These are phyloP conservation scores for Fusarium pseudograminearum DNA, from an alignment of 2,329 filamentous ascomycete species.

Conservation along the genomic window DNA sequence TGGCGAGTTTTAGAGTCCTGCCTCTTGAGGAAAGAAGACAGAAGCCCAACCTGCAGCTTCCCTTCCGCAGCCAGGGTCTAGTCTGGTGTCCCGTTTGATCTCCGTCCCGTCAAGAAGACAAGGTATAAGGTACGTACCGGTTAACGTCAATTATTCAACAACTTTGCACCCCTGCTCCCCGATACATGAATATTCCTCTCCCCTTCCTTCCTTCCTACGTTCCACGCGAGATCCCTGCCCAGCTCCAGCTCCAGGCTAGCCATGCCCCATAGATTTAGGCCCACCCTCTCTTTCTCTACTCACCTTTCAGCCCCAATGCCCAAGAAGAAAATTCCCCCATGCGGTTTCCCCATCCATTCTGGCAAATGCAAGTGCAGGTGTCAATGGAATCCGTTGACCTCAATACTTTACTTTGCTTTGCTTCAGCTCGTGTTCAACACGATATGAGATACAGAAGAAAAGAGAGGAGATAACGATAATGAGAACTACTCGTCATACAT, in stretches of 20 bases:
- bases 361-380: conserved; percentile 11
- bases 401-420: conserved; percentile 3
- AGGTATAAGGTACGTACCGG: conserved; percentile 33
- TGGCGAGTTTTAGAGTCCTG: conserved; percentile 29
- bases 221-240: conserved; percentile 42
- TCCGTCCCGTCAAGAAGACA: not conserved
- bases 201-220: conserved; percentile 27
- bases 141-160: conserved; percentile 1
- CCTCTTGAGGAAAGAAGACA: conserved; percentile 42
- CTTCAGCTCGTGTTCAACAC: not conserved
- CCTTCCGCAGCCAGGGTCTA: conserved; percentile 35
- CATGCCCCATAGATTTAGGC: not conserved
- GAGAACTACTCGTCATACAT: conserved; percentile 13
- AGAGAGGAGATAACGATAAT: not conserved
- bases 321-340: conserved; percentile 41
- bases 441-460: not conserved
- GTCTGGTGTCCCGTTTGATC: conserved; percentile 21
- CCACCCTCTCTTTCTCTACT: conserved; percentile 30
- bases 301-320: conserved; percentile 45
- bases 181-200: conserved; percentile 43
- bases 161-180: conserved; percentile 14
- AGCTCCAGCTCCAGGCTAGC: conserved; percentile 17
- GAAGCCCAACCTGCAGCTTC: conserved; percentile 38
- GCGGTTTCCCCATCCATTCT: conserved; percentile 42
- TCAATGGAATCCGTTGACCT: conserved; percentile 25